Conservation (phyloP, 179 eudicot species). For the Amaranthus tricolor region DNA sequence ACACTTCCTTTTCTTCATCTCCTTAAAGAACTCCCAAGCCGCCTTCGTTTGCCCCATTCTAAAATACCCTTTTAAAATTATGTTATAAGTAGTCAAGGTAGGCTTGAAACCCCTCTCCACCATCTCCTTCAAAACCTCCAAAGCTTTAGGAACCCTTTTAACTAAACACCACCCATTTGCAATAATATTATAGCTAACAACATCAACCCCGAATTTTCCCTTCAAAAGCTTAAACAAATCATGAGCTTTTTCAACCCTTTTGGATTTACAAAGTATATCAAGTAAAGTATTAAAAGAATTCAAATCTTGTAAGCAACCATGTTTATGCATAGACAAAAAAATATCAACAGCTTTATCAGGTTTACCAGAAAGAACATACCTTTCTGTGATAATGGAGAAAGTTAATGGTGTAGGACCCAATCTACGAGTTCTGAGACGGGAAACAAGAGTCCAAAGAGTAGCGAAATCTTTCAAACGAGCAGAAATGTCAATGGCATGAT, state of each 20-base stretch:
- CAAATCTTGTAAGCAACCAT: slow-evolving; percentile 60
- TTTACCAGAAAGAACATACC: slow-evolving; percentile 73
- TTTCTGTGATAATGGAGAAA: slow-evolving; percentile 63
- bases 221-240: slow-evolving; percentile 45
- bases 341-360: slow-evolving; percentile 67
- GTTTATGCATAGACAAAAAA: slow-evolving; percentile 67
- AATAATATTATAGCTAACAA: slow-evolving; percentile 68
- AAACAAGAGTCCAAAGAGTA: slow-evolving; percentile 48
- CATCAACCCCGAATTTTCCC: slow-evolving; percentile 63
- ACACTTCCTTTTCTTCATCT: slow-evolving; percentile 70
- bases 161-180: slow-evolving; percentile 90
- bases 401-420: slow-evolving; percentile 71
- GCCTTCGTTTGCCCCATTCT: slow-evolving; percentile 52
- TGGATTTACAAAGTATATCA: slow-evolving; percentile 77
- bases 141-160: slow-evolving; percentile 57
- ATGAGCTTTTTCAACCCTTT: slow-evolving; percentile 70
- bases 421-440: slow-evolving; percentile 44
- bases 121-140: slow-evolving; percentile 86
- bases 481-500: slow-evolving; percentile 74
- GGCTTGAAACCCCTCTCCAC: slow-evolving; percentile 69
- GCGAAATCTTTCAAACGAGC: slow-evolving; percentile 65
- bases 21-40: slow-evolving; percentile 82
- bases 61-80: slow-evolving; percentile 74
- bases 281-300: slow-evolving; percentile 58
- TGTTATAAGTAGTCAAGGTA: slow-evolving; percentile 60